Percentiles rank a stretch among this genome's conserved stretches.
Conservation (phyloP, 192 early-diverging fungal species). For the Backusella parvicylindrica region DNA sequence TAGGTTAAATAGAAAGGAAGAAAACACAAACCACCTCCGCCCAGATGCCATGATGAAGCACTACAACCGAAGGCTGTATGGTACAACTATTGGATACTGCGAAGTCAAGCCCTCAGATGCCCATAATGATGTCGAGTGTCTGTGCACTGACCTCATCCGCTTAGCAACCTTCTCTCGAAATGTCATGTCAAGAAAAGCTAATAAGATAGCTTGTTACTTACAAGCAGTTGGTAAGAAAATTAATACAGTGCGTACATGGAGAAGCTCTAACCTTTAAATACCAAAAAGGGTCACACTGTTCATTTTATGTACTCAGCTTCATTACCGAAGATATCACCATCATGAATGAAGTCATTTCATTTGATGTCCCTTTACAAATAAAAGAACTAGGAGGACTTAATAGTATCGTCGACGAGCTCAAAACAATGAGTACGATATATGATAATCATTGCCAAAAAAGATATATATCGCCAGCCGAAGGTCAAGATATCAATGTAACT, state of each 20-base stretch:
- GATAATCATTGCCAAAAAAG: background rate
- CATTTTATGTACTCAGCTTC: background rate
- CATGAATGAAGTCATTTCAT: background rate
- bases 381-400: background rate
- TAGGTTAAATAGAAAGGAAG: background rate
- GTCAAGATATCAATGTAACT: background rate
- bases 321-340: background rate
- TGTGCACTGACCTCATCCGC: background rate
- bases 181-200: background rate
- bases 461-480: background rate
- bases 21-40: background rate
- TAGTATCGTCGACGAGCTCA: background rate
- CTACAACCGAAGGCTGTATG: background rate
- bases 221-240: constrained; percentile 11
- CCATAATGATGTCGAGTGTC: background rate
- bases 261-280: constrained; percentile 7
- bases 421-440: background rate
- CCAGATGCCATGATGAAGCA: background rate
- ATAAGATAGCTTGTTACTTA: background rate
- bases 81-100: background rate
- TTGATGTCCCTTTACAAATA: background rate
- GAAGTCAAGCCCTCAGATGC: background rate
- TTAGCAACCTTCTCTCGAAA: background rate
- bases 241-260: background rate
- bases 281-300: constrained; percentile 3